A percentile compares a stretch with the other conserved stretches of the same genome.
phyloP scores from a whole-genome alignment of 2,329 filamentous ascomycete genomes.

The Zalaria obscura region DNA sequence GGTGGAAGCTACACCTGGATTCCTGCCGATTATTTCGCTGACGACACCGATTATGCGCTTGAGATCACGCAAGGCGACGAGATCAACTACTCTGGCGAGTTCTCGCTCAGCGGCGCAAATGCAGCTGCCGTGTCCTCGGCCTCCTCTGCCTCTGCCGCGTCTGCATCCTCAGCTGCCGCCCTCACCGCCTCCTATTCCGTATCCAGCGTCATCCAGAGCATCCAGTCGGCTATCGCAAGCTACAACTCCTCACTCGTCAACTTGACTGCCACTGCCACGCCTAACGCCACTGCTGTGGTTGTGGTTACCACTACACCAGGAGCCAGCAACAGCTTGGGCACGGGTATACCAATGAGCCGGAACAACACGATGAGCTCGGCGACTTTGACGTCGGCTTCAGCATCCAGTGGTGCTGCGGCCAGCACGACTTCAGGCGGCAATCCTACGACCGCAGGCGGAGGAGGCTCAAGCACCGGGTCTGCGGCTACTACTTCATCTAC shows the following conservation, averaged over 20 bases:
- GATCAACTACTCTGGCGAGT: conserved; percentile 42
- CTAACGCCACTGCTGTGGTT: conserved; percentile 8
- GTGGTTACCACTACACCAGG: conserved; percentile 3
- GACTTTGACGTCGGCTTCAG: conserved; percentile 8
- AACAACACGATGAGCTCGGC: conserved; percentile 16
- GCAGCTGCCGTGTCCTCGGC: conserved; percentile 11
- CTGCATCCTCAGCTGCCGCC: conserved; percentile 14
- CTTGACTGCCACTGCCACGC: conserved; percentile 6
- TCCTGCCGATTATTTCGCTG: conserved; percentile 26
- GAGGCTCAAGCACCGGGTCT: conserved; percentile 1
- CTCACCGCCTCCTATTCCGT: conserved; percentile 4
- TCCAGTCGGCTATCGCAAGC: conserved; percentile 8
- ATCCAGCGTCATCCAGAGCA: conserved; percentile 5
- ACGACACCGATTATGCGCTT: conserved; percentile 41
- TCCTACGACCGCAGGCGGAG: conserved; percentile 4
- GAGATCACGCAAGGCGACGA: conserved; percentile 39
- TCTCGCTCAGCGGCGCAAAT: conserved; percentile 28
- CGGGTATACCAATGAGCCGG: conserved; percentile 12
- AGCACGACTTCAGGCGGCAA: conserved; percentile 9
- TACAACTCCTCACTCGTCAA: conserved; percentile 7
- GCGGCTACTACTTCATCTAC: conserved; percentile 6
- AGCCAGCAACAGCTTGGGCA: conserved; percentile 1
- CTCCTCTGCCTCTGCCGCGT: conserved; percentile 14
- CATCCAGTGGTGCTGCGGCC: conserved; percentile 10
- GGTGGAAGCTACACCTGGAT: conserved; percentile 38